Evolutionary conservation across 192 early-diverging fungal genomes (phyloP), one percentile per base, ranked within the genome.

Genomic region (Spizellomyces sp.): DNA sequence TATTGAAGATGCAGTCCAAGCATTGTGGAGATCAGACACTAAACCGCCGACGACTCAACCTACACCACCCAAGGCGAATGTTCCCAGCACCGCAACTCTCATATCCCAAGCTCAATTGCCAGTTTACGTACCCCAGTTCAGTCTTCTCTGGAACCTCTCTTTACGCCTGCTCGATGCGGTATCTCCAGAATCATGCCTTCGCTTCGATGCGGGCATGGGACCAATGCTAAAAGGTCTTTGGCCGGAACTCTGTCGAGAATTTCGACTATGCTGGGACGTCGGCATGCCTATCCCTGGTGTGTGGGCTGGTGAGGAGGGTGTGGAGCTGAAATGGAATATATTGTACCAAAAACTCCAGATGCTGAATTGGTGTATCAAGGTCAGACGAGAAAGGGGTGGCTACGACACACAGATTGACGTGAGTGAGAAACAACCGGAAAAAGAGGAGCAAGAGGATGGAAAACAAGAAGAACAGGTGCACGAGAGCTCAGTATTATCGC

Each of bases 311-410:
- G 45, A 42, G 6, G 63, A 60, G 36, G 71, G 52, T 17, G 54
- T 80, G 27, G 80, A 79, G 12, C 62, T 81, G 58, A 42, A 75
- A 9, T 72, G 73, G 47, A 66, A 21, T 12, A n/a, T 81, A 12
- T 47, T 79, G 14, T 55, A 73, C 50, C 80, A 81, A 60, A 81
- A 81, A 48, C 22, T 81, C 19, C 62, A 66, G 50, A 79, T 81
- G 80, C 55, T 81, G 9, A 75, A 75, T 41, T 79, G 68, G 64
- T 81, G 80, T 66, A 64, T 77, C 17, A 9, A 59, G 17, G 63
- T 57, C 14, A 41, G 68, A 45, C 57, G 62, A 1, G 50, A 59
- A 36, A 45, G n/a, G 46, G 69, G 63, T 12, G 67, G 50, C 14
- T 54, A 54, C 4, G 50, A 54, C 50, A n/a, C 50, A 19, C 14